These are phyloP conservation scores for Ophiostoma sp. DNA, from an alignment of 2,329 filamentous ascomycete species.

Conservation along the genomic window DNA sequence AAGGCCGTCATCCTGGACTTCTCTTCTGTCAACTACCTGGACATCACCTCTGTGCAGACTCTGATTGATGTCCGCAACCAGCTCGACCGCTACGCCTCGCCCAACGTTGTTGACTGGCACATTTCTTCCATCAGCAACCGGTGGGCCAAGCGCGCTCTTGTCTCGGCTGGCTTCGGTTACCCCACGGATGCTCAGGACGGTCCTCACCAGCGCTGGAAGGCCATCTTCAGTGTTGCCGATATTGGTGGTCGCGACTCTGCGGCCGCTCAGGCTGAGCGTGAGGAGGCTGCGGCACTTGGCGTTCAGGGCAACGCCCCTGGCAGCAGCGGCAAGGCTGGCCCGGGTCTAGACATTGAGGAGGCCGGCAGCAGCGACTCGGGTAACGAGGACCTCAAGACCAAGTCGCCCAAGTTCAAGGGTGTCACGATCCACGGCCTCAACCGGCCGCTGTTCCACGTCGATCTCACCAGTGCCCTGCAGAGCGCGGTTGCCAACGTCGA, in stretches of 20 bases:
- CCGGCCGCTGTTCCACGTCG: slow-evolving; percentile 89
- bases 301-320: slow-evolving; percentile 18
- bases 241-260: slow-evolving; percentile 70
- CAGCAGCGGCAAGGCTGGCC: slow-evolving; percentile 25
- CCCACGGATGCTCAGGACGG: slow-evolving; percentile 59
- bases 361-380: slow-evolving; percentile 29
- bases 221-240: slow-evolving; percentile 93
- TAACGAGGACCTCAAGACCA: slow-evolving; percentile 42
- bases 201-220: slow-evolving; percentile 73
- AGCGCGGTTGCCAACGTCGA: slow-evolving; percentile 80
- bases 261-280: slow-evolving; percentile 65
- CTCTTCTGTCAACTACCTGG: slow-evolving; percentile 56
- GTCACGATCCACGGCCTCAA: slow-evolving; percentile 83
- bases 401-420: slow-evolving; percentile 16
- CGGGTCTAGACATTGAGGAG: slow-evolving; percentile 32
- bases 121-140: slow-evolving; percentile 56
- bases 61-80: slow-evolving; percentile 57
- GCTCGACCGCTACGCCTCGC: slow-evolving; percentile 54
- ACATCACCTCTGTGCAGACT: slow-evolving; percentile 59
- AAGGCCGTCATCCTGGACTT: slow-evolving; percentile 59
- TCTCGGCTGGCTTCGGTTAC: slow-evolving; percentile 57
- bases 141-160: slow-evolving; percentile 59
- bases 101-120: slow-evolving; percentile 52
- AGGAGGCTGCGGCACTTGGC: slow-evolving; percentile 57
- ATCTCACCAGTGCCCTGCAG: slow-evolving; percentile 84